These are phyloP conservation scores for Phalaenopsis equestris DNA, from an alignment of 106 monocot species.

Conservation along the genomic window DNA sequence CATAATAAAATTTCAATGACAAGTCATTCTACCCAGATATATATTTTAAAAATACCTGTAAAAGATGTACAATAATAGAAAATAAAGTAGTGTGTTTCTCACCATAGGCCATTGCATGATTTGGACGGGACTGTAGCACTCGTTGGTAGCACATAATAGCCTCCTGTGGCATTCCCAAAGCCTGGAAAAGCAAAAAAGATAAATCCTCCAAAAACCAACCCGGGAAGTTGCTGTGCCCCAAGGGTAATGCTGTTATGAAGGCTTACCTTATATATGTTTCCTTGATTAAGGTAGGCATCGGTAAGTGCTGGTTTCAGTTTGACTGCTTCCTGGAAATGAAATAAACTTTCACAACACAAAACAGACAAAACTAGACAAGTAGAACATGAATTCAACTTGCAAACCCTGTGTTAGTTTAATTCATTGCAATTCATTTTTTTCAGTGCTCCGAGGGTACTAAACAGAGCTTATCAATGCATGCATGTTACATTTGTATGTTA, in stretches of 20 bases:
- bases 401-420: neutral
- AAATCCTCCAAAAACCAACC: slow-evolving; percentile 24
- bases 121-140: slow-evolving; percentile 66
- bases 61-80: neutral
- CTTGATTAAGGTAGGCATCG: slow-evolving; percentile 85
- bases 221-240: slow-evolving; percentile 7
- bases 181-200: slow-evolving; percentile 60
- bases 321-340: slow-evolving; percentile 71
- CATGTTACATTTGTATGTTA: neutral
- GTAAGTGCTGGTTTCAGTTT: slow-evolving; percentile 79
- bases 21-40: neutral
- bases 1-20: neutral
- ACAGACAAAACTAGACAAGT: neutral
- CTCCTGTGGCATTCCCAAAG: slow-evolving; percentile 82
- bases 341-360: neutral
- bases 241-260: slow-evolving; percentile 18
- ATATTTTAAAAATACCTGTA: neutral
- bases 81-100: slow-evolving; percentile 7
- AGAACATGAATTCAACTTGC: neutral
- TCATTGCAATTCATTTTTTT: neutral
- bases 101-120: slow-evolving; percentile 82
- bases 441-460: neutral
- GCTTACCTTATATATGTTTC: slow-evolving; percentile 93
- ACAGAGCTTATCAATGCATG: neutral
- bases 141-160: slow-evolving; percentile 84